These are phyloP conservation scores for Fusarium sp. DNA, from an alignment of 2,329 filamentous ascomycete genomes.

Conservation along the genomic window DNA sequence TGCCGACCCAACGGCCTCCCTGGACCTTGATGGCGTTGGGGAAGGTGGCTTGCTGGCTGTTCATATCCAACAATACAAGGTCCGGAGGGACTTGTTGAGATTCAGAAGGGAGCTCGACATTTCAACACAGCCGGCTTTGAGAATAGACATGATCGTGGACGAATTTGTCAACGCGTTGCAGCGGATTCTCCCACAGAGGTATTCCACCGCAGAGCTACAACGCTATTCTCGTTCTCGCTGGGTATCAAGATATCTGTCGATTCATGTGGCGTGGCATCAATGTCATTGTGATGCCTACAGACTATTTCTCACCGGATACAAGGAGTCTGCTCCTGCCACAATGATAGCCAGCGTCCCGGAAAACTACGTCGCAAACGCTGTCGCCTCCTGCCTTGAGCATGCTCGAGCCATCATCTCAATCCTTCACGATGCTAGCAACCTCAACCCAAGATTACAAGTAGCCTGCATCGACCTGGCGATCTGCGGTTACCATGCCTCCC, in stretches of 20 bases:
- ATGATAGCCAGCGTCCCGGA: background rate
- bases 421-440: conserved; percentile 30
- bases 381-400: conserved; percentile 50
- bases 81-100: conserved; percentile 42
- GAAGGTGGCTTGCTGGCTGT: conserved; percentile 35
- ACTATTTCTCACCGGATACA: conserved; percentile 52
- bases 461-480: conserved; percentile 8
- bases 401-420: conserved; percentile 52
- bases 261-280: conserved; percentile 47
- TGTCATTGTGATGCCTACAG: conserved; percentile 56
- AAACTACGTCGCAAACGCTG: conserved; percentile 43
- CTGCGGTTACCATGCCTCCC: conserved; percentile 15
- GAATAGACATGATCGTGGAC: conserved; percentile 17
- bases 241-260: conserved; percentile 29
- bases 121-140: background rate
- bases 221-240: conserved; percentile 25
- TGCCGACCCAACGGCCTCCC: background rate
- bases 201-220: conserved; percentile 3
- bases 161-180: conserved; percentile 21
- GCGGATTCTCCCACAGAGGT: conserved; percentile 6
- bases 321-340: conserved; percentile 50
- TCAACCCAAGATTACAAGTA: background rate
- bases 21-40: conserved; percentile 1
- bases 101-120: conserved; percentile 32
- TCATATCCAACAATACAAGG: conserved; percentile 39